These are phyloP conservation scores for Trichocladium antarcticum DNA, from an alignment of 495 filamentous ascomycete genomes.

Conservation along the genomic window DNA sequence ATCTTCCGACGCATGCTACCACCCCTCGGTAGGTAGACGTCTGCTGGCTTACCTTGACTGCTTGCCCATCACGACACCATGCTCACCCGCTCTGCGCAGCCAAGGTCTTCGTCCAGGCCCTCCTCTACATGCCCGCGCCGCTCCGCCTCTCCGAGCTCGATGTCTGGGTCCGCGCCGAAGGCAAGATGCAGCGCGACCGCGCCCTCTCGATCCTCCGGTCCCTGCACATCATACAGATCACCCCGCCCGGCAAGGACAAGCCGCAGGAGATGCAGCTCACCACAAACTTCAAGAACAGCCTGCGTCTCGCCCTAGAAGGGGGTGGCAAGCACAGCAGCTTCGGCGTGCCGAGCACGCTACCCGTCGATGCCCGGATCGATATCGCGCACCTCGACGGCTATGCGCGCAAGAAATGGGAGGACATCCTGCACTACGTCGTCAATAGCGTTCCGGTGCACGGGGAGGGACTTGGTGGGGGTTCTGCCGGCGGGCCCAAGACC, in stretches of 20 bases:
- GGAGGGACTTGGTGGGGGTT: conserved; percentile 22
- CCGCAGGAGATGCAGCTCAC: conserved; percentile 59
- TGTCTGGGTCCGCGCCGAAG: conserved; percentile 66
- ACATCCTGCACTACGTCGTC: conserved; percentile 91
- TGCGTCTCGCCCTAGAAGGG: conserved; percentile 77
- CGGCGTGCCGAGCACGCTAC: conserved; percentile 62
- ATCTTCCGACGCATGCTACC: conserved; percentile 97
- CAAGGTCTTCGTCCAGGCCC: conserved; percentile 88
- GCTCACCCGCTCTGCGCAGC: conserved; percentile 44
- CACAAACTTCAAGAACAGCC: conserved; percentile 60
- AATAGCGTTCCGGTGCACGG: conserved; percentile 33
- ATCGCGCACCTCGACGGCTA: conserved; percentile 71
- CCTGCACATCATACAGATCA: conserved; percentile 65
- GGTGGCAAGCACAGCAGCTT: conserved; percentile 78
- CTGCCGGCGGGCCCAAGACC: conserved; percentile 46
- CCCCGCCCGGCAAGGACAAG: conserved; percentile 44
- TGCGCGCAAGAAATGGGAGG: conserved; percentile 84
- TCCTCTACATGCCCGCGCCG: conserved; percentile 75
- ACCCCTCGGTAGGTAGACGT: conserved; percentile 62
- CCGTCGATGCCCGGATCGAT: conserved; percentile 47
- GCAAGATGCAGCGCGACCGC: conserved; percentile 66
- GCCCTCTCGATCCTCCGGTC: conserved; percentile 68
- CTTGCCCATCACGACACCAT: neutral
- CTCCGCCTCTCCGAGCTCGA: conserved; percentile 68
- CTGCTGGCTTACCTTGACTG: too few relatives aligned